Base-by-base conservation (phyloP, 441 rosid species). In the Macaranga tanarius region DNA sequence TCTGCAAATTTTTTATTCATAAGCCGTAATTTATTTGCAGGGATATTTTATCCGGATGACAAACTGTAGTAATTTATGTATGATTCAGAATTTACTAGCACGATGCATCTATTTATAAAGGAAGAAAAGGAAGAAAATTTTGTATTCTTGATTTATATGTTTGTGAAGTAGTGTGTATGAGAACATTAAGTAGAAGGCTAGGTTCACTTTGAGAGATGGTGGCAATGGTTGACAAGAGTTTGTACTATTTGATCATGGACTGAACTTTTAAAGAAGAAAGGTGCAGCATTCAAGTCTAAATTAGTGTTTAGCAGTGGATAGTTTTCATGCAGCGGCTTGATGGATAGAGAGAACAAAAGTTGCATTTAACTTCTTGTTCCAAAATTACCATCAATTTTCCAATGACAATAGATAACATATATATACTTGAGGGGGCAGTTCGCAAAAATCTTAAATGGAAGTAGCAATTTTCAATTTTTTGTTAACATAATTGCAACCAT, bases 21-120 rank as follows among this genome's bases (percentile, higher is more conserved):
- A 13, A 48, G 1, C 12, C 31, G 17, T 38, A 23, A 61, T 19
- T 23, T 19, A 68, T 16, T 48, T 58, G 67, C 69, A 75, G 73
- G 56, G 62, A 34, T 34, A 4, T 34, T 34, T 0, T 34, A 34
- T 34, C 38, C 6, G 38, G 38, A 34, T 34, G 64, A 48, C 22
- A 25, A 59, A 22, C 19, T 60, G 40, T 23, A n/a, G 28, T 70
- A 16, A 45, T 25, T 1, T 34, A 63, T 26, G 42, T 57, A 51
- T 51, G 40, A 2, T 34, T 50, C 0, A n/a, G 16, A 55, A 10
- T 20, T 67, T 38, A 31, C 71, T 31, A 22, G 26, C 25, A 2
- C 52, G 71, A 28, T 54, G 34, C 10, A 51, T 51, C 2, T 34
- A 16, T 17, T 51, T 62, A 5, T 17, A 7, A 13, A 28, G n/a